Evolutionary conservation across 139 green algal species (phyloP).

Genomic region (Auxenochlorella pyrenoidosa): DNA sequence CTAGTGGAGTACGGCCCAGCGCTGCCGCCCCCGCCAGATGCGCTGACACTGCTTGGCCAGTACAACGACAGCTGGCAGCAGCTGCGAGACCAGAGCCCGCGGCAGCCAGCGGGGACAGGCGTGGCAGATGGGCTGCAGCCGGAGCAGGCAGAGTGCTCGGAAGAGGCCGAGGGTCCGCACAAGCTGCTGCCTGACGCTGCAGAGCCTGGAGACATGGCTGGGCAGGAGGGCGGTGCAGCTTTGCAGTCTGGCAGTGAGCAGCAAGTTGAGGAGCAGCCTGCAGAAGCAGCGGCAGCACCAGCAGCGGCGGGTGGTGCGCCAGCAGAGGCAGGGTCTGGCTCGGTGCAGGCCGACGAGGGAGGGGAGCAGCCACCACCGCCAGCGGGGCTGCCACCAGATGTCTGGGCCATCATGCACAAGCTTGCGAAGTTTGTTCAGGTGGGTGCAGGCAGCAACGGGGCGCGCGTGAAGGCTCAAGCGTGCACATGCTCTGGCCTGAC

Average conservation of each 20-base stretch:
- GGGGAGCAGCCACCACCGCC: not conserved
- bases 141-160: not conserved
- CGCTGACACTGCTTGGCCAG: constrained; percentile 28
- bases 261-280: not conserved
- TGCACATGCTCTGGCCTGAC: too few relatives aligned
- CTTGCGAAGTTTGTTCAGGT: constrained; percentile 62
- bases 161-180: not conserved
- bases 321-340: not conserved
- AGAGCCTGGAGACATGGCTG: not conserved
- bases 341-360: not conserved
- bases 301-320: not conserved
- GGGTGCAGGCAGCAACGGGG: not conserved
- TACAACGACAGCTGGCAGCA: constrained; percentile 28
- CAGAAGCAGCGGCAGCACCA: not conserved
- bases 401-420: constrained; percentile 57
- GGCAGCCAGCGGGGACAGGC: not conserved
- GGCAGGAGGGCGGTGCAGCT: not conserved
- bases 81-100: not conserved
- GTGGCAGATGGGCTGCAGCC: not conserved
- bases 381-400: not conserved
- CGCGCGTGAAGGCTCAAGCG: too few relatives aligned
- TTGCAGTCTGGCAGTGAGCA: not conserved
- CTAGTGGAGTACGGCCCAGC: constrained; percentile 19
- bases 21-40: constrained; percentile 14
- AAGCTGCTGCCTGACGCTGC: not conserved